Base-by-base conservation (phyloP, 1,139 yeast genomes). In the Maudiozyma humilis region DNA sequence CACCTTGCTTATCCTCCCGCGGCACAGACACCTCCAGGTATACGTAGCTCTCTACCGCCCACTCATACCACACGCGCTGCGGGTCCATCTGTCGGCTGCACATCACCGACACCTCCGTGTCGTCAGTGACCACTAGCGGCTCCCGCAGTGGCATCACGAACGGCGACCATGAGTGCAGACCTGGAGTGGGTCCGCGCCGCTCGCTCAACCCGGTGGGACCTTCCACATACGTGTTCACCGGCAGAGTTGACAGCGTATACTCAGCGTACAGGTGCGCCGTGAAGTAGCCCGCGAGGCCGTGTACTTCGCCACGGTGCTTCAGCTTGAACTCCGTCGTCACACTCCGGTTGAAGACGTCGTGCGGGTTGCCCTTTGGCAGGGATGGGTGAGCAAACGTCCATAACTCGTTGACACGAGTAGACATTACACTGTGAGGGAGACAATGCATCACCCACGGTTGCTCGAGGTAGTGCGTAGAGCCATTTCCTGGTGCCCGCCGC, bases 261-360 rank as follows among this genome's bases (percentile, higher is more conserved):
- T 76, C 79, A 1, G 73, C 75, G 59, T 78, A 84, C 14, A 88
- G 68, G 1, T 64, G 71, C 0, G 93, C 79, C n/a, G 71, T 71
- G 57, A 89, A 88, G 56, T 70, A 79, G 0, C 96, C 96, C 6
- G 79, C 69, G 37, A 89, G 63, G 0, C 91, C 95, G 59, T 86
- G 89, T 6, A 85, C 60, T 12, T 71, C 72, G 2, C 79, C 72
- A 46, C 73, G 71, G 40, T 70, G 63, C 8, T 70, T 63, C 6
- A 70, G 59, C 25, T 63, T 59, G 47, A 72, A 73, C 8, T 66
- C 59, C 3, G 54, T 52, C 1, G 49, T 44, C 1, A 43, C 36
- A 23, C 46, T 51, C 37, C 45, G 50, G 7, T 47, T 45, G 38
- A 57, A 50, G 43, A 48, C 31, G 12, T 46, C 49, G 29, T 35